These are phyloP conservation scores for Aspergillus fructus DNA, from an alignment of 2,329 filamentous ascomycete genomes.

Conservation along the genomic window DNA sequence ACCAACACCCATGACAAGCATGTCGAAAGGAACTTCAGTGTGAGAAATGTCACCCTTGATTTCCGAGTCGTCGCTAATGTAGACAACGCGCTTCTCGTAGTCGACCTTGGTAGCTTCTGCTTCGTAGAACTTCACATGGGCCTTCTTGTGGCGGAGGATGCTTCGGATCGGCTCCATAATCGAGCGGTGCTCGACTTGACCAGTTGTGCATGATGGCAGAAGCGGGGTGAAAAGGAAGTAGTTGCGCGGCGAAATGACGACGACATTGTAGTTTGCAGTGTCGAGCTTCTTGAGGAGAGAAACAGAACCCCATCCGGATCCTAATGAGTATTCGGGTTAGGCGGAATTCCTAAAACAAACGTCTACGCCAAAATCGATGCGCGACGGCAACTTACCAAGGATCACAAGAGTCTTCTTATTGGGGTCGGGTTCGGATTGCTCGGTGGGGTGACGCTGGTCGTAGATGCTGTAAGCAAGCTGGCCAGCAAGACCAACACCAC, in stretches of 20 bases:
- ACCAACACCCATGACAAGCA: conserved; percentile 95
- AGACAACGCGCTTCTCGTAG: conserved; percentile 81
- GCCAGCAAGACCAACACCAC: conserved; percentile 65
- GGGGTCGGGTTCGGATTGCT: conserved; percentile 77
- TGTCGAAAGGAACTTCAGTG: conserved; percentile 94
- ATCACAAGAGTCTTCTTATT: conserved; percentile 96
- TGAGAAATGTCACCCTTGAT: conserved; percentile 78
- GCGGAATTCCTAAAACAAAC: background rate
- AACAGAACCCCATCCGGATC: conserved; percentile 94
- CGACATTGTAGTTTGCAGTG: conserved; percentile 97
- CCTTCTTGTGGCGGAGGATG: conserved; percentile 92
- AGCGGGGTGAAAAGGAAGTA: conserved; percentile 99
- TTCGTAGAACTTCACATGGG: conserved; percentile 94
- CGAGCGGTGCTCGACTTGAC: conserved; percentile 95
- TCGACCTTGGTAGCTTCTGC: conserved; percentile 96
- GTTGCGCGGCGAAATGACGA: conserved; percentile 96
- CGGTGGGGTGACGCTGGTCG: conserved; percentile 73
- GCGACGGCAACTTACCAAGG: conserved; percentile 63
- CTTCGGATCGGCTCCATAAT: conserved; percentile 99
- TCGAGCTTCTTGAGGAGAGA: conserved; percentile 98
- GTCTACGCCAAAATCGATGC: background rate
- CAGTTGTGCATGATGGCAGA: conserved; percentile 94
- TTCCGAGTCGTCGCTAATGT: conserved; percentile 89
- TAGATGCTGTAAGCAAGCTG: conserved; percentile 82
- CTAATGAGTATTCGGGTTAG: conserved; percentile 47